Evolutionary conservation across 495 filamentous ascomycete species (phyloP).

Genomic region (Aspergillus indologenus): DNA sequence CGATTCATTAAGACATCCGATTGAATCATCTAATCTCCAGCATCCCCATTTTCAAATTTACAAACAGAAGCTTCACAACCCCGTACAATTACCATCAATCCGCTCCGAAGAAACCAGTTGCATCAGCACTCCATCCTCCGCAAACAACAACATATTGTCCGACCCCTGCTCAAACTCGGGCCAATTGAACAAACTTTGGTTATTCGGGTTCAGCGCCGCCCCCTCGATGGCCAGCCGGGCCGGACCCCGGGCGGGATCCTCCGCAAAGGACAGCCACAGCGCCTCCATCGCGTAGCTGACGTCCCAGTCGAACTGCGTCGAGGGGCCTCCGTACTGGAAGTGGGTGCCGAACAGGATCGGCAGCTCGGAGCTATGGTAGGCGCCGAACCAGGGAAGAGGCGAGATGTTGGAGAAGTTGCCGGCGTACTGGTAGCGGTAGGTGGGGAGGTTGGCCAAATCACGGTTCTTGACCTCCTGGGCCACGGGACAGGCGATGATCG

Average conservation of each 20-base stretch:
- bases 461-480: conserved; percentile 15
- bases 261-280: conserved; percentile 1
- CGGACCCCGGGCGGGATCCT: background rate
- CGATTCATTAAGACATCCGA: too few relatives aligned
- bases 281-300: conserved; percentile 15
- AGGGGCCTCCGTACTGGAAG: conserved; percentile 10
- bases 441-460: background rate
- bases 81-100: background rate
- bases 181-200: background rate
- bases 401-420: conserved; percentile 14
- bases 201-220: background rate
- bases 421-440: conserved; percentile 10
- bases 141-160: background rate
- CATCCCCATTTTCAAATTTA: too few relatives aligned
- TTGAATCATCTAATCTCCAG: too few relatives aligned
- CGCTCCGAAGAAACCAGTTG: background rate
- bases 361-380: conserved; percentile 8
- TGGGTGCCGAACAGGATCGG: conserved; percentile 8
- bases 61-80: background rate
- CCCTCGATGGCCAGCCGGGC: background rate
- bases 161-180: background rate
- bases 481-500: conserved; percentile 18
- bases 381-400: conserved; percentile 5
- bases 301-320: conserved; percentile 17
- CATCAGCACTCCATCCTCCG: background rate